Evolutionary conservation across 1,139 yeast genomes (phyloP).

Genomic region (Yamadazyma atlantica): DNA sequence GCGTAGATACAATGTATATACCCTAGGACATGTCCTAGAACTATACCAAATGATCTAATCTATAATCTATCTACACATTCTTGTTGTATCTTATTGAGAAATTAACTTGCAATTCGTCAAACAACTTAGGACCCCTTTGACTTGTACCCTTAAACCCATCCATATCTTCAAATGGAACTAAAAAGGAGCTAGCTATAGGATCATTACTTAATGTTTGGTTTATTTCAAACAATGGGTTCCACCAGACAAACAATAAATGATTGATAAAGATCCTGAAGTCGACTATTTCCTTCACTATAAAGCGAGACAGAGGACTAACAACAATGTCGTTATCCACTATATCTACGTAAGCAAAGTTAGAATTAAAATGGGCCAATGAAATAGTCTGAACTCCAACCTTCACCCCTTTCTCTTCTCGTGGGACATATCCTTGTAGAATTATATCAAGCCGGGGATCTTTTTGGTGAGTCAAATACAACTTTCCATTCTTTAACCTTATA

Average conservation of each 20-base stretch:
- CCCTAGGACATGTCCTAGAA: too few relatives aligned
- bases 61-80: too few relatives aligned
- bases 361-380: too few relatives aligned
- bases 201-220: too few relatives aligned
- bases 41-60: too few relatives aligned
- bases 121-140: constrained; percentile 51
- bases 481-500: not conserved
- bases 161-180: constrained; percentile 51
- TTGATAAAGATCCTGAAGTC: constrained; percentile 7
- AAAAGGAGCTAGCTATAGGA: too few relatives aligned
- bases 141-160: constrained; percentile 72
- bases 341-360: too few relatives aligned
- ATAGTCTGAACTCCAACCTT: not conserved
- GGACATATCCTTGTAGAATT: not conserved
- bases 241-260: constrained; percentile 26
- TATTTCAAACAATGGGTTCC: constrained; percentile 20
- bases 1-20: too few relatives aligned
- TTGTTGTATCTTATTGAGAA: too few relatives aligned
- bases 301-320: not conserved
- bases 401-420: not conserved
- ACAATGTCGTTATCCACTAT: not conserved
- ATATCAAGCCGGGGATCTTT: too few relatives aligned
- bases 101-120: constrained; percentile 30
- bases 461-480: too few relatives aligned
- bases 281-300: not conserved